Percentiles rank a stretch among this genome's conserved stretches.
phyloP scores from a whole-genome alignment of 2,329 filamentous ascomycete genomes.

The Epichloe amarillans region DNA sequence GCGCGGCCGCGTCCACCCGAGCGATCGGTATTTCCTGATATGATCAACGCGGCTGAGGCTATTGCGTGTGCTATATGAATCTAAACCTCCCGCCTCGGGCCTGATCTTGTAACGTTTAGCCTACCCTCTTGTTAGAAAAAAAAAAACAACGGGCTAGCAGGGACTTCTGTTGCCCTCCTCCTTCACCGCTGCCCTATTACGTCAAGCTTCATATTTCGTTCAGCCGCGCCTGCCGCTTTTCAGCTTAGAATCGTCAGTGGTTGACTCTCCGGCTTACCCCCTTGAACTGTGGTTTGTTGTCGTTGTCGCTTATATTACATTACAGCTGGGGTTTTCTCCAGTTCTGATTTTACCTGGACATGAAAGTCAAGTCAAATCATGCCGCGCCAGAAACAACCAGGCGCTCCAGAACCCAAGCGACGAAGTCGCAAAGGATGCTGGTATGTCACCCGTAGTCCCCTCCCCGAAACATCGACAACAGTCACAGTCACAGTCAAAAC shows the following conservation, averaged over 20 bases:
- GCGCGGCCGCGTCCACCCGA: not conserved
- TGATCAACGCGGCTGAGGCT: conserved; percentile 1
- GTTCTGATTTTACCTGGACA: not conserved
- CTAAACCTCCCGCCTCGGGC: not conserved
- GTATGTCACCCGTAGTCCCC: conserved; percentile 14
- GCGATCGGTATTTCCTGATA: conserved; percentile 2
- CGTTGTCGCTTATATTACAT: not conserved
- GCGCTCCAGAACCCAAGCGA: conserved; percentile 29
- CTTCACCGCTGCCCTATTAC: not conserved
- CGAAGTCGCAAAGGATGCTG: conserved; percentile 33
- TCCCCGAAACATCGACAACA: not conserved
- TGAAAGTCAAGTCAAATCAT: conserved; percentile 13
- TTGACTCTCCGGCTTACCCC: not conserved
- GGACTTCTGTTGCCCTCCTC: not conserved
- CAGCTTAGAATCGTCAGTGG: not conserved
- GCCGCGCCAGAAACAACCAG: conserved; percentile 30
- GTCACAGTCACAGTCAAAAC: not conserved
- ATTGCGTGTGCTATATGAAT: conserved; percentile 4
- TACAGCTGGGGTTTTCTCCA: not conserved
- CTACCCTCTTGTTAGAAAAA: not conserved
- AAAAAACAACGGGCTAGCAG: not conserved
- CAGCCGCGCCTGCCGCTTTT: not conserved
- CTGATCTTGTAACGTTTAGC: not conserved
- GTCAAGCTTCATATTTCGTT: not conserved
- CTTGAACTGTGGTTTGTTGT: not conserved